These are phyloP conservation scores for Colletotrichum tropicale DNA, from an alignment of 2,329 filamentous ascomycete genomes.

Conservation along the genomic window DNA sequence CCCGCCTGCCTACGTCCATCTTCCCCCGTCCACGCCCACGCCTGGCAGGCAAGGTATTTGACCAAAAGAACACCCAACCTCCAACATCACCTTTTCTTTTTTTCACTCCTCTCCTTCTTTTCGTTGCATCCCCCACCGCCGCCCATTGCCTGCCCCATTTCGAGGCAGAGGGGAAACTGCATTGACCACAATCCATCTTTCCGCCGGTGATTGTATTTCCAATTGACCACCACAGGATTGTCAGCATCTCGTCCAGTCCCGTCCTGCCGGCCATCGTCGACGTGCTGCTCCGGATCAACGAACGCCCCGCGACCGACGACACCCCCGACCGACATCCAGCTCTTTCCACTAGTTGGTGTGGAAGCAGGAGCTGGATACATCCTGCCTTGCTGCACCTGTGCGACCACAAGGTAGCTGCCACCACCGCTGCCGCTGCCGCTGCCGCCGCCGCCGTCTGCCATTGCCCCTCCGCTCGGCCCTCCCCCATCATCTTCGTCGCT, in stretches of 20 bases:
- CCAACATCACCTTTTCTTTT: neutral
- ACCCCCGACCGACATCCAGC: neutral
- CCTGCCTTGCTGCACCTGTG: neutral
- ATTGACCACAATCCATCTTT: neutral
- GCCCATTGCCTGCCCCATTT: neutral
- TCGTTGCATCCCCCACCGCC: neutral
- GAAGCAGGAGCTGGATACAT: conserved; percentile 14
- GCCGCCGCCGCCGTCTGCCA: neutral
- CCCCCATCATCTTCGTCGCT: neutral
- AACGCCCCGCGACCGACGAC: conserved; percentile 5
- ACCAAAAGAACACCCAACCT: neutral
- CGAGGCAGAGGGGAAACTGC: neutral
- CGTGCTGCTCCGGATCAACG: neutral
- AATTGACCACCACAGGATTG: neutral
- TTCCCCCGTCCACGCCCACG: neutral
- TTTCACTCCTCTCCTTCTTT: neutral
- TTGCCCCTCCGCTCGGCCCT: conserved; percentile 7
- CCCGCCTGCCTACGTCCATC: neutral
- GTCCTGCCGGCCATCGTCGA: neutral
- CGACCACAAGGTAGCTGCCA: neutral
- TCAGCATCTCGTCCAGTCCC: neutral
- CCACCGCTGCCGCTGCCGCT: neutral
- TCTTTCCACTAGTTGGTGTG: neutral
- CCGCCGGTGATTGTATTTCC: neutral
- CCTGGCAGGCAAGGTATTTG: neutral